Evolutionary conservation across 768 basidiomycete species (phyloP).

Genomic region (Podaxis mareebaensis): DNA sequence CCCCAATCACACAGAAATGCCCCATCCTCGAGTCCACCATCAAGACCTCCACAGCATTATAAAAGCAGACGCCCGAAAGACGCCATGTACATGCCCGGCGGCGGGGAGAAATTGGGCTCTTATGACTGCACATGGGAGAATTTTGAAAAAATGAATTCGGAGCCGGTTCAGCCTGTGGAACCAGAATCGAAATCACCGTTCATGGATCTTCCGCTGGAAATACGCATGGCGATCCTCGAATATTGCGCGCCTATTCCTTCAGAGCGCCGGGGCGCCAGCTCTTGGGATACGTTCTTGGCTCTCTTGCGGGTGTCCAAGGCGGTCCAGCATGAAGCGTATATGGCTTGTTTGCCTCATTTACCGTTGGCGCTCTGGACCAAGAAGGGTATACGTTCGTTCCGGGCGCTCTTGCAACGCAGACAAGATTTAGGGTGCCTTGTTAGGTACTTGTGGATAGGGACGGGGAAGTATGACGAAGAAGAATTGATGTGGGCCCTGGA

Average conservation of each 20-base stretch:
- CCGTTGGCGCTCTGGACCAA: constrained; percentile 32
- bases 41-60: not conserved
- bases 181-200: constrained; percentile 27
- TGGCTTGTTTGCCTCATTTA: constrained; percentile 35
- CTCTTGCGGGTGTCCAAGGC: constrained; percentile 34
- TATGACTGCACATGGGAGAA: not conserved
- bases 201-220: constrained; percentile 32
- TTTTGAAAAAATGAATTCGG: not conserved
- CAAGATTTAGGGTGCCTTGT: constrained; percentile 24
- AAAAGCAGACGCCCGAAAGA: not conserved
- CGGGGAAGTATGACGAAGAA: constrained; percentile 11
- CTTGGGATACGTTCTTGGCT: constrained; percentile 29
- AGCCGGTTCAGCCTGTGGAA: not conserved
- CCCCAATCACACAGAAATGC: not conserved
- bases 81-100: not conserved
- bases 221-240: constrained; percentile 31
- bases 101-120: not conserved
- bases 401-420: constrained; percentile 21
- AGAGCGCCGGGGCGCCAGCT: constrained; percentile 21
- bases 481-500: constrained; percentile 11
- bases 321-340: constrained; percentile 30
- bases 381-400: constrained; percentile 33
- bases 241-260: constrained; percentile 23
- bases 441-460: constrained; percentile 32
- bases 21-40: not conserved